Evolutionary conservation across 2,329 filamentous ascomycete genomes (phyloP).

Genomic region (Samsoniella hepiali): DNA sequence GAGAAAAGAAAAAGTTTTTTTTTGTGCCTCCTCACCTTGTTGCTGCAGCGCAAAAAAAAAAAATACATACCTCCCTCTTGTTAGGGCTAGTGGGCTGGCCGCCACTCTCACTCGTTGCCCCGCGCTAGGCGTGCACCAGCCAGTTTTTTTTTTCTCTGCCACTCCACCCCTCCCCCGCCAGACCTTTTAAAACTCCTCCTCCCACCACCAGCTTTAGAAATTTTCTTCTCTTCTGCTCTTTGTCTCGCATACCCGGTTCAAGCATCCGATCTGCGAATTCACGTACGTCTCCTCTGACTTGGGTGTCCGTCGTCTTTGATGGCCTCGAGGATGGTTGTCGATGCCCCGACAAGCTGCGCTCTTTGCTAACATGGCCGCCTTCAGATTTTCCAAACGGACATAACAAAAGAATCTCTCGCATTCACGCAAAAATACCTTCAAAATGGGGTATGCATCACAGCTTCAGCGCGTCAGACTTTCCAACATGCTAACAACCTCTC

Average conservation of each 20-base stretch:
- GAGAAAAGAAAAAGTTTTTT: constrained; percentile 9
- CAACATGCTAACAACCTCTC: constrained; percentile 23
- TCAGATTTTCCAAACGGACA: constrained; percentile 27
- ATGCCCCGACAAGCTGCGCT: not conserved
- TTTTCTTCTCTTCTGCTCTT: constrained; percentile 39
- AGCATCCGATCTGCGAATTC: constrained; percentile 43
- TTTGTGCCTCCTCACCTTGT: constrained; percentile 13
- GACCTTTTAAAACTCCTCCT: constrained; percentile 39
- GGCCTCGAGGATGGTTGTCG: not conserved
- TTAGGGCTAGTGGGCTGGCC: constrained; percentile 16
- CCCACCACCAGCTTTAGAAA: constrained; percentile 35
- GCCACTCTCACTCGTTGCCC: constrained; percentile 29
- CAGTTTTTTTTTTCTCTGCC: constrained; percentile 21
- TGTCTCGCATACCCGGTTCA: constrained; percentile 45
- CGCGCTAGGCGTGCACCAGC: constrained; percentile 31
- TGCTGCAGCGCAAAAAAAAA: not conserved
- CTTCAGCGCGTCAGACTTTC: not conserved
- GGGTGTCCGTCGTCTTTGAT: not conserved
- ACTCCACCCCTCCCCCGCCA: constrained; percentile 28
- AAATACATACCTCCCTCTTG: not conserved
- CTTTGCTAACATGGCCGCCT: constrained; percentile 22
- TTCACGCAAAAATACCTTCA: constrained; percentile 29
- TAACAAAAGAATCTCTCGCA: constrained; percentile 23
- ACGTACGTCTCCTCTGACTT: constrained; percentile 28
- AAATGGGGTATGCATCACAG: constrained; percentile 32